Evolutionary conservation across 148 eudicot genomes (phyloP), one percentile per base, ranked within the genome.

Genomic region (Rheum nobile): DNA sequence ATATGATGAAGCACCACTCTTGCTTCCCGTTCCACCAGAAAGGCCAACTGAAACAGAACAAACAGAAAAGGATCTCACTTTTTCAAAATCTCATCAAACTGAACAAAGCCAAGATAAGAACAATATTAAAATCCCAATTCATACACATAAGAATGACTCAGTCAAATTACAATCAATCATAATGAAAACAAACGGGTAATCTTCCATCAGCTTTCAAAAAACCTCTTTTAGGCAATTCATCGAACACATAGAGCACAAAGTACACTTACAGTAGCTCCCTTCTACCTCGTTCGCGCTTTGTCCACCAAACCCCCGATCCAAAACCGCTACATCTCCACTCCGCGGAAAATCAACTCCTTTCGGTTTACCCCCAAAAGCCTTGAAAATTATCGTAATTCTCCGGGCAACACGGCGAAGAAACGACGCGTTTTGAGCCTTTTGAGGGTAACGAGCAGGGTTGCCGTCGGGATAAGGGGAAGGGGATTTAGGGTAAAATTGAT

Each of bases 1-100:
- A 31, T 67, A 43, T 22, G 79, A 76, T 22, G 77, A 78, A 47
- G 72, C 72, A 46, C 78, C 78, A 26, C 75, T 77, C 43, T 73
- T 85, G 81, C 88, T 83, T 63, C 84, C 85, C 35, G 84, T 72
- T 21, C 70, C 38, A 31, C 10, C 39, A 41, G 88, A 87, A 77
- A 47, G 44, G 63, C 82, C 78, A 74, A 79, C 83, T 82, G 81
- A 61, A 71, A 77, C 70, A 65, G 10, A 32, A 65, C 67, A 57
- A 26, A 3, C 26, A 4, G 26, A 13, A 24, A n/a, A 48, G 55
- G 24, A 48, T 17, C 55, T 19, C 55, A 48, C 22, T 48, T 48
- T 7, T 4, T 6, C 55, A 48, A 48, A 42, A n/a, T n/a, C 4
- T 22, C 55, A 48, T 48, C 24, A 4, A 48, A 48, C 14, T 19